phyloP scores from a whole-genome alignment of 2,329 filamentous ascomycete species.

The Orbilia oligospora region DNA sequence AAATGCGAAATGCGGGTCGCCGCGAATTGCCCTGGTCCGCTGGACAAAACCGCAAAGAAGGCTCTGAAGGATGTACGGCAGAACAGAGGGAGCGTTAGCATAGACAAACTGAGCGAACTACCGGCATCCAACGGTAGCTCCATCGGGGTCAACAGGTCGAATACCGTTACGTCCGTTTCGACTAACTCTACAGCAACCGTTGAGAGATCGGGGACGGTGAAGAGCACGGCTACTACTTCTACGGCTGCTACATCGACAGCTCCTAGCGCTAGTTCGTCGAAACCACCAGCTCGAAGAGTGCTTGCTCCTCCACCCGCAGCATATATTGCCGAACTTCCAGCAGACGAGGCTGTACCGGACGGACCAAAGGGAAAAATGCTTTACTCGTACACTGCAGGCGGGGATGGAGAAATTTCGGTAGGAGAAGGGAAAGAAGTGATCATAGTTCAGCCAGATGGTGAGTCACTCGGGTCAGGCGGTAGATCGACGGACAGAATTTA shows the following conservation, averaged over 20 bases:
- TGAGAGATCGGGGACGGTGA: conserved; percentile 41
- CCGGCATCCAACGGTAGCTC: conserved; percentile 48
- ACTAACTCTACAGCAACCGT: conserved; percentile 45
- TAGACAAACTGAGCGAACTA: conserved; percentile 57
- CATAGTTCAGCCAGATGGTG: conserved; percentile 90
- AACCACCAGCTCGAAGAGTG: conserved; percentile 70
- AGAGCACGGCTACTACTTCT: conserved; percentile 24
- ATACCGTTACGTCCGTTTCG: conserved; percentile 62
- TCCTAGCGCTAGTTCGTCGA: conserved; percentile 34
- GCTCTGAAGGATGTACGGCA: conserved; percentile 72
- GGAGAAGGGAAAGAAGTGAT: conserved; percentile 82
- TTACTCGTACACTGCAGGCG: conserved; percentile 85
- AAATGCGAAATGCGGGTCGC: conserved; percentile 99
- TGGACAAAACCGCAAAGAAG: conserved; percentile 94
- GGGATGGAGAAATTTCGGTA: conserved; percentile 85
- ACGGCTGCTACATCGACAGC: conserved; percentile 38
- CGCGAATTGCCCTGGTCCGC: conserved; percentile 92
- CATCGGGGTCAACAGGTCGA: conserved; percentile 60
- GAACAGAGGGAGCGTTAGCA: conserved; percentile 52
- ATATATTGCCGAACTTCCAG: conserved; percentile 79
- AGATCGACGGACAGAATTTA: conserved; percentile 69
- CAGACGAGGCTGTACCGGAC: conserved; percentile 64
- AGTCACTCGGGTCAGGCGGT: conserved; percentile 66
- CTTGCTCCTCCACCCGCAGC: conserved; percentile 88
- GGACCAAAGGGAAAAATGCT: conserved; percentile 88